phyloP scores from a whole-genome alignment of 306 rosid genomes.

The Castanopsis chinensis region DNA sequence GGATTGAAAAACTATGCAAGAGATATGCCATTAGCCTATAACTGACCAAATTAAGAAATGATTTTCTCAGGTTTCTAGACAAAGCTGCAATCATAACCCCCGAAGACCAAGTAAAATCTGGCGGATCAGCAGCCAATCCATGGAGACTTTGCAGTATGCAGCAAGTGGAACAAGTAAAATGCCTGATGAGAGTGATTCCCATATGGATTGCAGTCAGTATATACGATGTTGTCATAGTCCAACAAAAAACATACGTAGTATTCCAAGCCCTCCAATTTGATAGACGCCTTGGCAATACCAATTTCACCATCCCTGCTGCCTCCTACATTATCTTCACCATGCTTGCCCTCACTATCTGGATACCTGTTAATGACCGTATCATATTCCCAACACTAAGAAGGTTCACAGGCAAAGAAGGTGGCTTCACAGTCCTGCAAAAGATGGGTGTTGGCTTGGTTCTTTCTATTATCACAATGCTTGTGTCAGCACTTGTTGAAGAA shows the following conservation, averaged over 20 bases:
- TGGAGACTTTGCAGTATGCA: conserved; percentile 82
- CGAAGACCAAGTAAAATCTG: conserved; percentile 46
- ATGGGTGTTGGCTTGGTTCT: conserved; percentile 65
- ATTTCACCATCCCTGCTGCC: conserved; percentile 69
- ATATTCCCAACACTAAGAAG: conserved; percentile 52
- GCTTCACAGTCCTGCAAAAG: conserved; percentile 75
- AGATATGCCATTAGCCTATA: too few relatives aligned
- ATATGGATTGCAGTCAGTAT: conserved; percentile 53
- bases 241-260: conserved; percentile 55
- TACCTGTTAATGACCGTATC: conserved; percentile 65
- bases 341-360: conserved; percentile 59
- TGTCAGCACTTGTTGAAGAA: conserved; percentile 56
- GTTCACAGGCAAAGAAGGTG: conserved; percentile 50
- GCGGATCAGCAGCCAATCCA: conserved; percentile 69
- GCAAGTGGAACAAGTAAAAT: conserved; percentile 87
- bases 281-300: conserved; percentile 44
- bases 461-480: conserved; percentile 36
- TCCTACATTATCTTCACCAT: conserved; percentile 58
- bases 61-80: conserved; percentile 51
- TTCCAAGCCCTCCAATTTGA: conserved; percentile 87
- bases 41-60: neutral
- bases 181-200: conserved; percentile 68
- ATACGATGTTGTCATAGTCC: conserved; percentile 38
- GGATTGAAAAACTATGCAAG: too few relatives aligned
- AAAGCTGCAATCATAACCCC: conserved; percentile 71